Evolutionary conservation across 495 filamentous ascomycete species (phyloP), one percentile per base, ranked within the genome.

Genomic region (Penicillium cataractarum): DNA sequence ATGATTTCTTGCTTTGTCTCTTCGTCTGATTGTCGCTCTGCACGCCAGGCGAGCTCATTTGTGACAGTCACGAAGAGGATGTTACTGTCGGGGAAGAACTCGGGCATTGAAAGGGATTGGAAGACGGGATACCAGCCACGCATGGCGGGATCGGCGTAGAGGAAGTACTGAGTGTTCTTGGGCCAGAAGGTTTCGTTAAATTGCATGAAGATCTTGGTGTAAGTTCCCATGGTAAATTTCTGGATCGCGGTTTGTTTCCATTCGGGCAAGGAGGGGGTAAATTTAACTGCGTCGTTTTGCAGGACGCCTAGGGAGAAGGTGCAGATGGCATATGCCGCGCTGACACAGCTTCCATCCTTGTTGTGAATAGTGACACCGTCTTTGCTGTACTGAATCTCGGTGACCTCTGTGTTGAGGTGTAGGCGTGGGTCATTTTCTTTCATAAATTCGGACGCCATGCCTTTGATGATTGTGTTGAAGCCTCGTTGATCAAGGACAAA

Each of bases 181-280:
- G 88, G 83, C 90, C 90, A 92, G 75, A 91, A 92, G 5, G 85
- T 84, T 33, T 87, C 74, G 59, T 84, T 80, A 71, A 92, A 92
- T 58, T 89, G 89, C 17, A 91, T 72, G 78, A 92, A 92, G 63
- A 92, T 87, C 66, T 92, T 92, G 57, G 88, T 92, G 76, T 91
- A 92, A 3, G 87, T 91, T 26, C 84, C 89, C 84, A 92, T 90
- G 60, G 82, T 80, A 71, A 90, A 90, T 48, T 82, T 84, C 5
- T 84, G 80, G 64, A 91, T 87, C 10, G 85, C 85, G 26, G 80
- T 80, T 13, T 80, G 77, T 65, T 92, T 92, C 89, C 88, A 91
- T 8, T 74, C 70, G 1, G 90, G 90, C 0, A 92, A 78, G 5
- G 73, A 68, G 0, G 90, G 90, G 15, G 73, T 65, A 69, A 92